phyloP scores from a whole-genome alignment of 495 filamentous ascomycete genomes.

The Penicillium canariense region DNA sequence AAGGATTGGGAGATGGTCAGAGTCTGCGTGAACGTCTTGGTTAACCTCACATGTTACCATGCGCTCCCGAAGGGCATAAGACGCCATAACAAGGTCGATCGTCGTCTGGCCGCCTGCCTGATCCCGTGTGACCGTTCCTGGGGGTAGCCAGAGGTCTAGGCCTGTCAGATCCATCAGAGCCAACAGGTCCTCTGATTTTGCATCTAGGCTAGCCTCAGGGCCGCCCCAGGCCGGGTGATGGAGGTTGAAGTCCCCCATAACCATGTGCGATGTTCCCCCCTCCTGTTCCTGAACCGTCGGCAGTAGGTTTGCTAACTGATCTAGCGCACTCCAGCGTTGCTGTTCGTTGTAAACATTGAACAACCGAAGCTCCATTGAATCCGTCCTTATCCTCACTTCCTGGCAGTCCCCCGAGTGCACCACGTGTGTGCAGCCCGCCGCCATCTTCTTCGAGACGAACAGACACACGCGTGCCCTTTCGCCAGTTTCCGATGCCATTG shows the following conservation, averaged over 20 bases:
- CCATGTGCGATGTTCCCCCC: too few species aligned
- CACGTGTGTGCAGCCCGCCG: neutral
- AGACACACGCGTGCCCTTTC: neutral
- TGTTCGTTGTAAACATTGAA: conserved; percentile 7
- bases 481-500: neutral
- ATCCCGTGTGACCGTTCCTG: neutral
- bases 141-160: neutral
- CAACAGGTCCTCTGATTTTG: neutral
- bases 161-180: too few species aligned
- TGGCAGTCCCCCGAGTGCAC: neutral
- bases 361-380: conserved; percentile 8
- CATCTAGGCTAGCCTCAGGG: too few species aligned
- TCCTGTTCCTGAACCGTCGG: too few species aligned
- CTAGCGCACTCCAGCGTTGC: too few species aligned
- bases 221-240: too few species aligned
- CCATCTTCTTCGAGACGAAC: neutral
- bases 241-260: too few species aligned
- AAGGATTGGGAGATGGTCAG: neutral
- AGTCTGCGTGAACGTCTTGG: too few species aligned
- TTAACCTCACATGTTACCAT: too few species aligned
- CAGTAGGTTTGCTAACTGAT: too few species aligned
- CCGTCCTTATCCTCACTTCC: neutral
- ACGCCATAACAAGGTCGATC: neutral
- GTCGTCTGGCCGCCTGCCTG: neutral
- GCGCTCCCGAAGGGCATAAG: too few species aligned